Conservation (phyloP, 2,329 filamentous ascomycete genomes). For the Penicillium sp. region DNA sequence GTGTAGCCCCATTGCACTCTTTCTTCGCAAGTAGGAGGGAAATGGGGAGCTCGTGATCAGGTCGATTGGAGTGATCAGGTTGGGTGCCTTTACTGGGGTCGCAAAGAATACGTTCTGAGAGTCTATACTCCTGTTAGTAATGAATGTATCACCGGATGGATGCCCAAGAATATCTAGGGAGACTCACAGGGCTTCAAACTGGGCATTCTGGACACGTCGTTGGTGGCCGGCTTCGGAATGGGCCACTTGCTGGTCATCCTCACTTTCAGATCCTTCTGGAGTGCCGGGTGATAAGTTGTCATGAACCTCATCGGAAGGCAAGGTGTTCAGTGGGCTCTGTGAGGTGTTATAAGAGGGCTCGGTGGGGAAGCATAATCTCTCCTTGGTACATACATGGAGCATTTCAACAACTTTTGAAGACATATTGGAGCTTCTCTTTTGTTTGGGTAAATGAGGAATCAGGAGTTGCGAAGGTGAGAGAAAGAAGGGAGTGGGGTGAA, state of each 20-base stretch:
- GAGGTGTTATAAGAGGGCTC: not conserved
- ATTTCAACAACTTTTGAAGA: not conserved
- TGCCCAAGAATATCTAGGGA: not conserved
- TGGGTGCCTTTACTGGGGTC: constrained; percentile 41
- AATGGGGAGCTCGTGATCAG: constrained; percentile 51
- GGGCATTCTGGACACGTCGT: constrained; percentile 49
- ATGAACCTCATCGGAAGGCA: not conserved
- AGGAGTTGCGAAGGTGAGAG: not conserved
- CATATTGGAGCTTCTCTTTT: not conserved
- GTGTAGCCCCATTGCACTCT: constrained; percentile 58
- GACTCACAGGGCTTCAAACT: constrained; percentile 48
- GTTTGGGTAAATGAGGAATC: not conserved
- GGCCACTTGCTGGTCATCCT: constrained; percentile 22
- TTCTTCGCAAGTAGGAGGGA: constrained; percentile 52
- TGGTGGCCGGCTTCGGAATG: constrained; percentile 38
- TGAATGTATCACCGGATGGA: not conserved
- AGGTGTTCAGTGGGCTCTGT: not conserved
- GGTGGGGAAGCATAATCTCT: not conserved
- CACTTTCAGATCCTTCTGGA: constrained; percentile 29
- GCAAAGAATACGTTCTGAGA: constrained; percentile 42
- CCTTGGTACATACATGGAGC: not conserved
- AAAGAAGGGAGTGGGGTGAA: not conserved
- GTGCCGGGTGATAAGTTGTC: not conserved
- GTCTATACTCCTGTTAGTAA: constrained; percentile 23
- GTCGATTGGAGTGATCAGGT: constrained; percentile 25